Base-by-base conservation (phyloP, 2,329 filamentous ascomycete species). In the Nigrograna mackinnonii region DNA sequence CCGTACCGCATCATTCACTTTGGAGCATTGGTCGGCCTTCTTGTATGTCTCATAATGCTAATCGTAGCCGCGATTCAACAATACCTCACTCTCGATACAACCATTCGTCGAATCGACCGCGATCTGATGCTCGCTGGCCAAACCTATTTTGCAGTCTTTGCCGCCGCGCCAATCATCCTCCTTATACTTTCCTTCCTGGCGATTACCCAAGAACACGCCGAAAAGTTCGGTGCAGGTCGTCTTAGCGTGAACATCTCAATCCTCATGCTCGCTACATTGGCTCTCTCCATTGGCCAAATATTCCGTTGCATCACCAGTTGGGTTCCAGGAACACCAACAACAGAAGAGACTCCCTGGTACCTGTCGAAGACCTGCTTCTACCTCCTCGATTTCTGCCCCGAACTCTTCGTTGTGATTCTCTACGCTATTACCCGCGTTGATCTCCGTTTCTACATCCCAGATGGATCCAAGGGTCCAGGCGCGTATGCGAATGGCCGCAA, bases 281-380 rank as follows among this genome's bases (percentile, higher is more conserved):
- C 73, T 4, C 64, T 92, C 3, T 78, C 92, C 5, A 69, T 89
- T 6, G 88, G 88, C 22, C 86, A 88, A 3, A 72, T 75, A 3
- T 91, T 91, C 72, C 81, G 89, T 24, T 75, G 80, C 20, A 85
- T 78, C 14, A 79, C 79, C 1, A 71, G 62, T 20, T 91, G 78
- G 68, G 72, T 76, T 38, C 65, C 76, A 1, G 60, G 58, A 9
- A 47, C 44, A 7, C 39, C 35, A 13, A 41, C 48, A 22, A 11
- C 42, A 6, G 6, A 21, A 12, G 34, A 20, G 11, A 20, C 48
- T 17, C 84, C 84, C 4, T 89, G 86, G 83, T 94, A 85, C 63
- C 79, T 89, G 54, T 74, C 74, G 60, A 88, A 85, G 62, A 79
- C 83, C 3, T 83, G 80, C 63, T 95, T 90, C 74, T 96, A 94